phyloP scores from a whole-genome alignment of 192 early-diverging fungal species.

The Backusella westeae region DNA sequence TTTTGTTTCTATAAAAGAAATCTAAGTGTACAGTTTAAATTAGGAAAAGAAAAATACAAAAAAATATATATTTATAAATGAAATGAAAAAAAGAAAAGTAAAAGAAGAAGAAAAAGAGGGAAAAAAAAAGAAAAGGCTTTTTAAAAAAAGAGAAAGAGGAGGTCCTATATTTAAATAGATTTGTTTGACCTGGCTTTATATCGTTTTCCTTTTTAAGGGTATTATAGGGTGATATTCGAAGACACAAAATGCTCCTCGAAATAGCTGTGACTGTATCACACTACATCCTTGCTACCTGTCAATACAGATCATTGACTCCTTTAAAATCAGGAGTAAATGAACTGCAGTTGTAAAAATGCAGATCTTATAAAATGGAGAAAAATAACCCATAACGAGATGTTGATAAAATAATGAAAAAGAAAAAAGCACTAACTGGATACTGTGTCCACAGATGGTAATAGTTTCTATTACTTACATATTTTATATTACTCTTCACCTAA shows the following conservation, averaged over 20 bases:
- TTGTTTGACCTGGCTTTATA: neutral
- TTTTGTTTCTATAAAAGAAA: neutral
- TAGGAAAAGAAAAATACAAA: neutral
- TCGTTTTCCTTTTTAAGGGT: slow-evolving; percentile 1
- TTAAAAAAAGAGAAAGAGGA: neutral
- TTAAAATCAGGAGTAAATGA: slow-evolving; percentile 8
- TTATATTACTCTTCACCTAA: neutral
- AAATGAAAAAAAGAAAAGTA: neutral
- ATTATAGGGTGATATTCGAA: neutral
- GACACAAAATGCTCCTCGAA: slow-evolving; percentile 1
- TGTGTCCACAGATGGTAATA: neutral
- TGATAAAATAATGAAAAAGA: neutral
- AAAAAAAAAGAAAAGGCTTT: neutral
- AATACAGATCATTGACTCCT: neutral
- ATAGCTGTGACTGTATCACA: neutral
- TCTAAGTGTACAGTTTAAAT: slow-evolving; percentile 9
- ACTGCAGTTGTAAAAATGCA: neutral
- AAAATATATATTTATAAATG: neutral
- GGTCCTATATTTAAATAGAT: slow-evolving; percentile 6
- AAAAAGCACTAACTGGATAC: neutral
- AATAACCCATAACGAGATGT: slow-evolving; percentile 1
- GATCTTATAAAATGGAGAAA: slow-evolving; percentile 8
- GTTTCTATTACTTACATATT: neutral
- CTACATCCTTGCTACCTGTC: slow-evolving; percentile 2
- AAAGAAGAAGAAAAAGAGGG: neutral